Evolutionary conservation across 148 eudicot species (phyloP).

Genomic region (Rhododendron kiyosumense): DNA sequence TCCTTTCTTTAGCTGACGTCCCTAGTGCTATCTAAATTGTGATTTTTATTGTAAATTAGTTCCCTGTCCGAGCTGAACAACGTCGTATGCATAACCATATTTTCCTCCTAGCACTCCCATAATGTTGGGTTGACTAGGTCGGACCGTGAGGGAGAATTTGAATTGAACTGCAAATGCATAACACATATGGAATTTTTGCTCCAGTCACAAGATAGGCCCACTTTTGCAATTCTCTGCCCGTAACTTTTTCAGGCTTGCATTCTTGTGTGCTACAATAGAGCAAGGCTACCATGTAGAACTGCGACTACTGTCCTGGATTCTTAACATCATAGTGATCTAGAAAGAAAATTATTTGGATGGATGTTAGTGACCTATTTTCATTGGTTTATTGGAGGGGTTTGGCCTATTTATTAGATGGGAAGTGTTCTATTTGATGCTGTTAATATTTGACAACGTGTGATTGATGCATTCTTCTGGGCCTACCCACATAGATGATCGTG

Average conservation of each 20-base stretch:
- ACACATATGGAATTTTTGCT: not conserved
- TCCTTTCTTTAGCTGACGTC: not conserved
- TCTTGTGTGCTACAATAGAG: not conserved
- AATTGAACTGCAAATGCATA: conserved; percentile 1
- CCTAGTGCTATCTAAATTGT: conserved; percentile 3
- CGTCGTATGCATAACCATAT: not conserved
- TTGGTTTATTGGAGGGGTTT: not conserved
- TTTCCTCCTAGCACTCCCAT: not conserved
- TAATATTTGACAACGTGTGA: not conserved
- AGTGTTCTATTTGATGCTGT: not conserved
- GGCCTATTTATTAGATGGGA: conserved; percentile 1
- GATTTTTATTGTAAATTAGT: not conserved
- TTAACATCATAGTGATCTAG: not conserved
- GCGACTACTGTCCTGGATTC: not conserved
- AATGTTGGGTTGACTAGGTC: not conserved
- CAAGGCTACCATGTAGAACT: not conserved
- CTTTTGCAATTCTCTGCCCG: not conserved
- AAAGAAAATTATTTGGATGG: not conserved
- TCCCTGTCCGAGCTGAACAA: not conserved
- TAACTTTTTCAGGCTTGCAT: not conserved
- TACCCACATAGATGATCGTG: not conserved
- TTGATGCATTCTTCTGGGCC: not conserved
- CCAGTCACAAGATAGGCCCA: not conserved
- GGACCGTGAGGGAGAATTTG: not conserved
- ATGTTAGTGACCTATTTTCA: not conserved